Conservation (phyloP, 202 grass and related monocot species). For the Cymbopogon flexuosus region DNA sequence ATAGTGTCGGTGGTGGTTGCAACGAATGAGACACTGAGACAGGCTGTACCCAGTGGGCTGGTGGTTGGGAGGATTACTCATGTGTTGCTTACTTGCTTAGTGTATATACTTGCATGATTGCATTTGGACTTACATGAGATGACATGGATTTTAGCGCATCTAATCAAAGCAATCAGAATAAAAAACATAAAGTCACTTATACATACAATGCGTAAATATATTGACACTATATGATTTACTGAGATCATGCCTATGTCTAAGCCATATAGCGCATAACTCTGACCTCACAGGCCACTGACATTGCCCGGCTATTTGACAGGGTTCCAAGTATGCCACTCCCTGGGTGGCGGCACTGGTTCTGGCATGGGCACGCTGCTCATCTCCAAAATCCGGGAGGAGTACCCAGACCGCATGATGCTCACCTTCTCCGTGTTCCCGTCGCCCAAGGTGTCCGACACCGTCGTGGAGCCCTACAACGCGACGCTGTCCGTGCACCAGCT, state of each 20-base stretch:
- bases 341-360: slow-evolving; percentile 58
- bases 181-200: not conserved
- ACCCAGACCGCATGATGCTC: slow-evolving; percentile 80
- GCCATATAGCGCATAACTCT: not conserved
- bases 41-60: slow-evolving; percentile 32
- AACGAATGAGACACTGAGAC: slow-evolving; percentile 30
- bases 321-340: slow-evolving; percentile 77
- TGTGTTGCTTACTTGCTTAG: slow-evolving; percentile 12
- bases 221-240: not conserved
- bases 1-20: slow-evolving; percentile 33
- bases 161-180: not conserved
- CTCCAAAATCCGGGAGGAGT: slow-evolving; percentile 77
- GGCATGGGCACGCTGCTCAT: slow-evolving; percentile 77
- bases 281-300: not conserved
- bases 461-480: slow-evolving; percentile 68
- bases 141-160: slow-evolving; percentile 22
- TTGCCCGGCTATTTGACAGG: slow-evolving; percentile 16
- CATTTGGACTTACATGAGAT: slow-evolving; percentile 10
- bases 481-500: slow-evolving; percentile 70
- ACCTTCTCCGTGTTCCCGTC: slow-evolving; percentile 64
- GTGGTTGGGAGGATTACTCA: slow-evolving; percentile 26
- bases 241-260: not conserved
- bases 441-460: slow-evolving; percentile 68
- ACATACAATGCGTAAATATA: not conserved
- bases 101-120: slow-evolving; percentile 23